These are phyloP conservation scores for Syzygium jambos DNA, from an alignment of 345 rosid genomes.

Conservation along the genomic window DNA sequence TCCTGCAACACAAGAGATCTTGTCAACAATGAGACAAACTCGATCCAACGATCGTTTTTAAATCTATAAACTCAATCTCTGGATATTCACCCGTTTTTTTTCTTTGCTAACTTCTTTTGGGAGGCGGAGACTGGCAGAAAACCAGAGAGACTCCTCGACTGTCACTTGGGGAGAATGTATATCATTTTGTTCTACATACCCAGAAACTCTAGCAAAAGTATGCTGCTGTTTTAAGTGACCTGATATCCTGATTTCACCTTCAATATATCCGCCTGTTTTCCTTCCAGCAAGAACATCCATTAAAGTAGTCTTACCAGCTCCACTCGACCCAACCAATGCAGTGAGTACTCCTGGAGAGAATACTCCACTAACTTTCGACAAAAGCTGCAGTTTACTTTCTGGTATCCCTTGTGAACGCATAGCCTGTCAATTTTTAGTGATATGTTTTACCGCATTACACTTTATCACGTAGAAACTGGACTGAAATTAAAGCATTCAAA, in stretches of 20 bases:
- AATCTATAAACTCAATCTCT: neutral
- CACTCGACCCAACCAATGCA: conserved; percentile 94
- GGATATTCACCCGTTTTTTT: conserved; percentile 37
- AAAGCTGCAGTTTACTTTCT: conserved; percentile 62
- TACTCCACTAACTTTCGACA: conserved; percentile 80
- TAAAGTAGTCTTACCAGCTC: conserved; percentile 94
- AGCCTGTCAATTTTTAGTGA: conserved; percentile 30
- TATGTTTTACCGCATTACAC: neutral
- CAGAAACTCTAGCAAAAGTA: conserved; percentile 89
- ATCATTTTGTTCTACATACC: conserved; percentile 95
- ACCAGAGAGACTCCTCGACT: conserved; percentile 84
- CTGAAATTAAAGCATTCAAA: neutral
- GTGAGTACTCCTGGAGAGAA: conserved; percentile 92
- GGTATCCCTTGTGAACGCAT: conserved; percentile 68
- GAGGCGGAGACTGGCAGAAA: conserved; percentile 78
- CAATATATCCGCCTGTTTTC: conserved; percentile 88
- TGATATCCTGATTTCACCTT: conserved; percentile 78
- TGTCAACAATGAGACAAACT: neutral
- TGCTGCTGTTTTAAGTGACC: conserved; percentile 70
- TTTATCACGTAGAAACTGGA: neutral
- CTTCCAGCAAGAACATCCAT: conserved; percentile 98
- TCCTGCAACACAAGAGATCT: conserved; percentile 39
- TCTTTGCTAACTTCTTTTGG: conserved; percentile 67
- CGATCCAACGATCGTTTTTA: neutral
- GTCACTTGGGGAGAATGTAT: conserved; percentile 98